A percentile compares a stretch with the other conserved stretches of the same genome.
phyloP scores from a whole-genome alignment of 208 protist species.

The Acanthamoeba lenticulata region DNA sequence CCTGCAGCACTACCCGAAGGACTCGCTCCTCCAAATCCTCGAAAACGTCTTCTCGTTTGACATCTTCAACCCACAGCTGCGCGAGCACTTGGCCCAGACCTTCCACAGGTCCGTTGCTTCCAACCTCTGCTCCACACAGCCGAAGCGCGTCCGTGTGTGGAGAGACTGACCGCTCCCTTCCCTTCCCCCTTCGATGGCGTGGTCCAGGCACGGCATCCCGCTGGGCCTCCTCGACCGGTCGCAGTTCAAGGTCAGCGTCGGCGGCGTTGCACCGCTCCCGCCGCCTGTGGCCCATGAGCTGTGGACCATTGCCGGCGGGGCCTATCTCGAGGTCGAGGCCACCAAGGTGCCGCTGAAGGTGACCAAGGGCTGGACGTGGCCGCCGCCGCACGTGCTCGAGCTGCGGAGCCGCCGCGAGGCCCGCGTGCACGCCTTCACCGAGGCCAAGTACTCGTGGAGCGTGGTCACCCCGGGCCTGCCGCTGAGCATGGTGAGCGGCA shows the following conservation, averaged over 20 bases:
- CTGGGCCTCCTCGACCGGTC: constrained; percentile 13
- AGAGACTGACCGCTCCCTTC: too few relatives aligned
- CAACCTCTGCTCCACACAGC: neutral
- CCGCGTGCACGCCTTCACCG: constrained; percentile 69
- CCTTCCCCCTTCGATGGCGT: neutral
- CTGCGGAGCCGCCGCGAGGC: neutral
- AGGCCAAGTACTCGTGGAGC: constrained; percentile 60
- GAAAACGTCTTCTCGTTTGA: constrained; percentile 76
- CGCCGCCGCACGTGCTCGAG: neutral
- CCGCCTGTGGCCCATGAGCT: constrained; percentile 29
- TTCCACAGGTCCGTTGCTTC: constrained; percentile 55
- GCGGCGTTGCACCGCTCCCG: neutral
- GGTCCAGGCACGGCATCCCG: constrained; percentile 23
- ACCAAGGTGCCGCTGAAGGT: neutral
- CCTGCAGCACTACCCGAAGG: constrained; percentile 90
- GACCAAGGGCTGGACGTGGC: constrained; percentile 53
- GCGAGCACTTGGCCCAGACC: constrained; percentile 61
- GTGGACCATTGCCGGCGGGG: neutral
- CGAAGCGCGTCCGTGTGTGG: neutral
- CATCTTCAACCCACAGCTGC: constrained; percentile 60
- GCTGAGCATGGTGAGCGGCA: neutral
- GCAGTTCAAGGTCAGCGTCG: neutral
- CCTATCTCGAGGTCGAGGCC: constrained; percentile 3
- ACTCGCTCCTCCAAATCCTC: constrained; percentile 77
- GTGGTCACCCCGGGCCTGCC: constrained; percentile 10